A percentile compares a stretch with the other conserved stretches of the same genome.
These are phyloP conservation scores for Thraustochytrium sp. DNA, from an alignment of 352 stramenopile species.

Conservation along the genomic window DNA sequence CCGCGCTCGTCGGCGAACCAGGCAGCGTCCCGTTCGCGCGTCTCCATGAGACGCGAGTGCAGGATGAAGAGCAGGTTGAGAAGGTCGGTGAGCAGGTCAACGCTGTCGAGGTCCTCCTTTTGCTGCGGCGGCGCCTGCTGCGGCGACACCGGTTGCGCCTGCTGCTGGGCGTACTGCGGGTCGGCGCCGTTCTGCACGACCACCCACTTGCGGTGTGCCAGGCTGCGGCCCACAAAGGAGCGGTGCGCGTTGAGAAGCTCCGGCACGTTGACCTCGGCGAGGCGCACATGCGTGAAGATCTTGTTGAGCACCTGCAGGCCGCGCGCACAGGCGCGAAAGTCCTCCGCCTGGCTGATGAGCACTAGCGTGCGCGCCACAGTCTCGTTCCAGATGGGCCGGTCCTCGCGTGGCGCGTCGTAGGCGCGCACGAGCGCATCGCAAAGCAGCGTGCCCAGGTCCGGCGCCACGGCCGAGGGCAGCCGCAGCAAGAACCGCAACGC, in stretches of 20 bases:
- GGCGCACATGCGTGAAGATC: background rate
- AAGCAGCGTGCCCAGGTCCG: background rate
- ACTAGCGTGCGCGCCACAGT: background rate
- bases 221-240: background rate
- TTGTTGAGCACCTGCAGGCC: background rate
- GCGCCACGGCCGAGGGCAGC: background rate
- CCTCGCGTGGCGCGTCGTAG: background rate
- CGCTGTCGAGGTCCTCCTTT: background rate
- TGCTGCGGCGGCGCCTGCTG: no score
- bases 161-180: background rate
- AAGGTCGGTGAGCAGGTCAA: background rate
- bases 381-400: background rate
- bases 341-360: background rate
- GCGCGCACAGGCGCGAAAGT: background rate
- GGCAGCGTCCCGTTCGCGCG: background rate
- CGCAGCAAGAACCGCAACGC: constrained; percentile 17
- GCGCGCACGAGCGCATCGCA: background rate
- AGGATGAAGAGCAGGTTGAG: constrained; percentile 33
- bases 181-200: background rate
- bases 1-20: background rate
- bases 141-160: background rate
- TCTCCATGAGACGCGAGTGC: background rate
- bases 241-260: background rate
- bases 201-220: background rate
- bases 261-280: background rate